Evolutionary conservation across 2,329 filamentous ascomycete genomes (phyloP).

Genomic region (Penicillium frequentans): DNA sequence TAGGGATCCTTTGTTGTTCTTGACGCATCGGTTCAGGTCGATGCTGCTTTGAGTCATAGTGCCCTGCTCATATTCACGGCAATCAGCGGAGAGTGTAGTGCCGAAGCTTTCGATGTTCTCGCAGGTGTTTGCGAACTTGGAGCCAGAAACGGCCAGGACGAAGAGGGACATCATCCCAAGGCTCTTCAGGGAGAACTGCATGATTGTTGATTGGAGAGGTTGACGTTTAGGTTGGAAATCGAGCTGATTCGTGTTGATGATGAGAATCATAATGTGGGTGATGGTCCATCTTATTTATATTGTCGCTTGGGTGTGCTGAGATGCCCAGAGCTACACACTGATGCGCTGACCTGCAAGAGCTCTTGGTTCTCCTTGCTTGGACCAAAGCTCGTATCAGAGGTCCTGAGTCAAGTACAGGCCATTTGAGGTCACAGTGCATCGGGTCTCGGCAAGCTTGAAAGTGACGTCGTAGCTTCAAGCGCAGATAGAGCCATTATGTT

Average conservation of each 20-base stretch:
- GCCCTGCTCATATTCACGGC: slow-evolving; percentile 14
- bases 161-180: slow-evolving; percentile 15
- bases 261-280: background rate
- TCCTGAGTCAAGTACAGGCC: background rate
- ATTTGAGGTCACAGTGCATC: slow-evolving; percentile 13
- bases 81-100: slow-evolving; percentile 10
- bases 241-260: background rate
- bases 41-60: slow-evolving; percentile 6
- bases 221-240: background rate
- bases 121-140: slow-evolving; percentile 19
- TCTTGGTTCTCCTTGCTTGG: background rate
- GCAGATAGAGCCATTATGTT: background rate
- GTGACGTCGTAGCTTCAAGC: background rate
- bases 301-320: background rate
- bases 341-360: background rate
- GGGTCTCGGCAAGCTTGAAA: background rate
- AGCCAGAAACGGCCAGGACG: slow-evolving; percentile 14
- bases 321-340: background rate
- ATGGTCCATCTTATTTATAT: background rate
- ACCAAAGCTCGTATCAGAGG: background rate
- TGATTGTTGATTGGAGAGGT: background rate
- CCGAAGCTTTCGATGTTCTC: slow-evolving; percentile 15
- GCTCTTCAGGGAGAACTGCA: slow-evolving; percentile 17
- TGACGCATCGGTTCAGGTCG: slow-evolving; percentile 20
- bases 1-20: slow-evolving; percentile 16